Conservation (phyloP, 2,329 filamentous ascomycete genomes). For the Davidsoniella neocaledoniae region DNA sequence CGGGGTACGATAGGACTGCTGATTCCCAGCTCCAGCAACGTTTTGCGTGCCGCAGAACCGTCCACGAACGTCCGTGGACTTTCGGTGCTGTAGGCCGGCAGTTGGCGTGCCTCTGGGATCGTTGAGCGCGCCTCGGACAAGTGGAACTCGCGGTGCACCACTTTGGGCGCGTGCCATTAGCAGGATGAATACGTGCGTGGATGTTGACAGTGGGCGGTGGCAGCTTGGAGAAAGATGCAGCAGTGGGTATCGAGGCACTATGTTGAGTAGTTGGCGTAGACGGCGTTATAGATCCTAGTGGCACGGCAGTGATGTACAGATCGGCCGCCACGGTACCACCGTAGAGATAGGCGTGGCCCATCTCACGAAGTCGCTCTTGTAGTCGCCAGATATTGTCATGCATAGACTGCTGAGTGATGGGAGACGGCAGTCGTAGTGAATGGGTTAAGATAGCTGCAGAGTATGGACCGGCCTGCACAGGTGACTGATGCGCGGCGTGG, state of each 20-base stretch:
- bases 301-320: conserved; percentile 8
- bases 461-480: not conserved
- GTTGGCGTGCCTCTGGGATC: conserved; percentile 19
- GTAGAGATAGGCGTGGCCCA: conserved; percentile 11
- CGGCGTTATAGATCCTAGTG: not conserved
- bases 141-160: conserved; percentile 34
- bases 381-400: conserved; percentile 11
- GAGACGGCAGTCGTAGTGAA: not conserved
- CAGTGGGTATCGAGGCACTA: not conserved
- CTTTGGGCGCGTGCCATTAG: conserved; percentile 25
- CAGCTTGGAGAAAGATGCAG: not conserved
- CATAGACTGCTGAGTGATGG: conserved; percentile 2
- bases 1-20: not conserved
- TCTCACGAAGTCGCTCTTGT: conserved; percentile 10
- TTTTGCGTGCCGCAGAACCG: not conserved
- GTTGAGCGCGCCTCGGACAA: conserved; percentile 30
- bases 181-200: conserved; percentile 28
- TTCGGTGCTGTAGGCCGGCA: conserved; percentile 1
- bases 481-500: no score
- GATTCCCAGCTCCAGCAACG: conserved; percentile 6
- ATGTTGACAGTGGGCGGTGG: conserved; percentile 15
- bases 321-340: conserved; percentile 4
- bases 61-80: not conserved
- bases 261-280: not conserved
- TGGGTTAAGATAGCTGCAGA: not conserved